Base-by-base conservation (phyloP, 2,329 filamentous ascomycete species). In the Fusarium cyanostomum region DNA sequence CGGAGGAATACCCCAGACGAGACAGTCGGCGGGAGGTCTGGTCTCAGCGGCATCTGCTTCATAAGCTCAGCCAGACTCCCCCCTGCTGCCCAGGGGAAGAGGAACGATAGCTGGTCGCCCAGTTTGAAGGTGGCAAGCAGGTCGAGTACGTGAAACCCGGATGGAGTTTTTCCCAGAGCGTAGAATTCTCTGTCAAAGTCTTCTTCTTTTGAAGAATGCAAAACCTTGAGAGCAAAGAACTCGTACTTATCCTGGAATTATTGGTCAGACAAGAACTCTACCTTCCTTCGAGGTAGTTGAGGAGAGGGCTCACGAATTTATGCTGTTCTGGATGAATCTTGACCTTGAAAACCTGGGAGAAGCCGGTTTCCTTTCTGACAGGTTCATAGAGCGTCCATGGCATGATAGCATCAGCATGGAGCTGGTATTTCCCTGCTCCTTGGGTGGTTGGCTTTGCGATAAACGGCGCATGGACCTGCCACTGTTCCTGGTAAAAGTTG, bases 81-180 rank as follows among this genome's bases (percentile, higher is more conserved):
- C 0, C 35, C 54, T 1, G 48, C 28, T 1, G 56, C 56, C 56
- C 53, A 59, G 0, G 53, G 46, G 3, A 59, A 60, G 0, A 59
- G 49, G 12, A 59, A 38, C 39, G 41, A 11, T 27, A 58, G 2
- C 5, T 24, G 0, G 2, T 15, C 11, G 3, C 5, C 30, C 1
- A 7, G 11, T 27, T 59, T 39, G 13, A 60, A 24, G 8, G 56
- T 53, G 1, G 37, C 46, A 28, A 5, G 39, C 0, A 59, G 11
- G 9, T 60, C 35, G 0, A 58, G 8, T 4, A 60, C 9, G 4
- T 59, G 55, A 2, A 41, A 28, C 0, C 46, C 21, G 0, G 54
- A 24, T 1, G 9, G 4, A 3, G 35, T 37, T 4, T 34, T 53
- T 1, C 35, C 27, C 4, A 59, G 35, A 0, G 56, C 53, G 0